These are phyloP conservation scores for Aureobasidium leucospermi DNA, from an alignment of 2,329 filamentous ascomycete genomes.

Conservation along the genomic window DNA sequence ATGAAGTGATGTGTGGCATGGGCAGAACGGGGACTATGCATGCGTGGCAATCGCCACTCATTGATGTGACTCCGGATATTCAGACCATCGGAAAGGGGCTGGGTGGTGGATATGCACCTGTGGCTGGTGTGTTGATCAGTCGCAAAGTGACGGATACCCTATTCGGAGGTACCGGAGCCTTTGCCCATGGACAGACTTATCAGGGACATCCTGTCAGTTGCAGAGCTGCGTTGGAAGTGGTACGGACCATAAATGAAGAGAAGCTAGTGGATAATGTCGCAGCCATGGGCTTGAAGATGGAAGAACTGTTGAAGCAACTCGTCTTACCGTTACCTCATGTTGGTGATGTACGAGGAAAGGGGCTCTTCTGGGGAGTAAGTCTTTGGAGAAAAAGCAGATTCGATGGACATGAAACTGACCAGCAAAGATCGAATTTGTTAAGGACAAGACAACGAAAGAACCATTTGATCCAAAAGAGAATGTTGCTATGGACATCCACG, in stretches of 20 bases:
- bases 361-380: conserved; percentile 51
- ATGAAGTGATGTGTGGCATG: conserved; percentile 69
- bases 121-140: conserved; percentile 54
- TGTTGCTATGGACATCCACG: conserved; percentile 44
- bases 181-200: conserved; percentile 57
- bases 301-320: conserved; percentile 34
- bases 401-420: not conserved
- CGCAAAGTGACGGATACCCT: conserved; percentile 45
- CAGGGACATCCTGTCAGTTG: conserved; percentile 55
- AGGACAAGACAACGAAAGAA: conserved; percentile 46
- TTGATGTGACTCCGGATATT: conserved; percentile 55
- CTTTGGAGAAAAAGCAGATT: not conserved
- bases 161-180: conserved; percentile 37
- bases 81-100: conserved; percentile 61
- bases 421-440: conserved; percentile 50
- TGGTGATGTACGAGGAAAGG: conserved; percentile 54
- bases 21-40: conserved; percentile 53
- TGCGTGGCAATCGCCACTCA: conserved; percentile 50
- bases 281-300: conserved; percentile 45
- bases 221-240: conserved; percentile 56
- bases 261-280: conserved; percentile 53
- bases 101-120: conserved; percentile 55
- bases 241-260: conserved; percentile 51
- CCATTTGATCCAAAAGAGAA: conserved; percentile 42
- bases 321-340: conserved; percentile 45